Evolutionary conservation across 495 filamentous ascomycete genomes (phyloP), one percentile per base, ranked within the genome.

Genomic region (Arthonia radiata): DNA sequence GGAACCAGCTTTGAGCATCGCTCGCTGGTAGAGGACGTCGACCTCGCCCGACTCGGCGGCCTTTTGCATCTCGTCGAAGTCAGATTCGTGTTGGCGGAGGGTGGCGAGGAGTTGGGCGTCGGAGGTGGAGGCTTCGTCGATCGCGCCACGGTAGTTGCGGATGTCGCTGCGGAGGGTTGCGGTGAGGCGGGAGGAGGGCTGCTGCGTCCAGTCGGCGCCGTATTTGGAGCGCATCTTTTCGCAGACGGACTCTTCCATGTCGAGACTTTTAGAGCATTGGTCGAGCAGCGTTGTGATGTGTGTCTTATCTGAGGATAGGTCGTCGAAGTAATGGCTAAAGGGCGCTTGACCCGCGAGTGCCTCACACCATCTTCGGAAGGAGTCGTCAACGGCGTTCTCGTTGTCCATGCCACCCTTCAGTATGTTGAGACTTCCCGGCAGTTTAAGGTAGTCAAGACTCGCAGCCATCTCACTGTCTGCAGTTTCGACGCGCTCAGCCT

Each of bases 141-240:
- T 56, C 2, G 86, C 83, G 32, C 77, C 74, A 23, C 67, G 59
- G 37, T 94, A 93, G 39, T 71, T 77, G 26, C 69, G 59, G 27
- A 93, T 67, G 43, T 97, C 89, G 25, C 65, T 70, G 27, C 81
- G 61, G 17, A 97, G 57, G 0, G 82, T 94, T 2, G 70, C 66
- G 3, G 82, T 97, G 13, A 97, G 60, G 34, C 79, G 57, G 17
- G 71, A 73, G 41, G 81, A 92, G 13, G 89, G 89, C 39, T 94
- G 86, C 44, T 97, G 86, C 12, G 77, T 92, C 86, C 86, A 97
- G 24, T 93, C 86, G 7, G 55, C 61, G 17, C 86, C 82, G 44
- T 93, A 93, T 47, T 97, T 97, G 2, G 81, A 89, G 27, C 86
- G 66, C 86, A 97, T 97, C 56, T 92, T 93, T 49, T 97, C 86